phyloP scores from a whole-genome alignment of 805 yeast genomes.

The Ogataea glucozyma region DNA sequence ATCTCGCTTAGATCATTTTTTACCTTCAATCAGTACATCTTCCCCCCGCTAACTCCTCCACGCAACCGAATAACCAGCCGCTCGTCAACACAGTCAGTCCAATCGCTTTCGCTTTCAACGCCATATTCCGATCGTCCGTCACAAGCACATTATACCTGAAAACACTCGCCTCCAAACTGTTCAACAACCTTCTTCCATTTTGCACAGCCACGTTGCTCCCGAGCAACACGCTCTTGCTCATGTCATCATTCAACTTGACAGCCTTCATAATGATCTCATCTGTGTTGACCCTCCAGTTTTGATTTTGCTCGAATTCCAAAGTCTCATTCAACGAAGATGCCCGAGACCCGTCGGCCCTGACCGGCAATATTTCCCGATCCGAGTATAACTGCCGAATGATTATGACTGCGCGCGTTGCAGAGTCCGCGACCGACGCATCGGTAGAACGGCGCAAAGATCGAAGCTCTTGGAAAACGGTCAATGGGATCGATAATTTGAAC shows the following conservation, averaged over 20 bases:
- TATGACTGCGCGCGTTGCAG: slow-evolving; percentile 78
- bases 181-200: slow-evolving; percentile 33
- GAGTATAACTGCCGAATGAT: slow-evolving; percentile 66
- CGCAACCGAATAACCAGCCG: slow-evolving; percentile 57
- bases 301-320: slow-evolving; percentile 69
- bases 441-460: slow-evolving; percentile 68
- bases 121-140: slow-evolving; percentile 75
- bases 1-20: too few species aligned
- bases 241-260: slow-evolving; percentile 38
- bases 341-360: slow-evolving; percentile 68
- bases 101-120: slow-evolving; percentile 60
- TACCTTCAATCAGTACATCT: slow-evolving; percentile 50
- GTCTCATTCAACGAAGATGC: slow-evolving; percentile 72
- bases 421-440: slow-evolving; percentile 73
- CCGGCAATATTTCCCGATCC: slow-evolving; percentile 55
- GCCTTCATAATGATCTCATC: slow-evolving; percentile 67
- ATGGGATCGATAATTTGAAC: slow-evolving; percentile 63
- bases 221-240: slow-evolving; percentile 29
- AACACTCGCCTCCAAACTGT: slow-evolving; percentile 37
- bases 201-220: slow-evolving; percentile 29
- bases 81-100: slow-evolving; percentile 58
- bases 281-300: slow-evolving; percentile 69
- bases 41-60: slow-evolving; percentile 48
- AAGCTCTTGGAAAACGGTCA: slow-evolving; percentile 77
- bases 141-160: slow-evolving; percentile 63